Evolutionary conservation across 495 filamentous ascomycete species (phyloP).

Genomic region (Podospora pseudopauciseta): DNA sequence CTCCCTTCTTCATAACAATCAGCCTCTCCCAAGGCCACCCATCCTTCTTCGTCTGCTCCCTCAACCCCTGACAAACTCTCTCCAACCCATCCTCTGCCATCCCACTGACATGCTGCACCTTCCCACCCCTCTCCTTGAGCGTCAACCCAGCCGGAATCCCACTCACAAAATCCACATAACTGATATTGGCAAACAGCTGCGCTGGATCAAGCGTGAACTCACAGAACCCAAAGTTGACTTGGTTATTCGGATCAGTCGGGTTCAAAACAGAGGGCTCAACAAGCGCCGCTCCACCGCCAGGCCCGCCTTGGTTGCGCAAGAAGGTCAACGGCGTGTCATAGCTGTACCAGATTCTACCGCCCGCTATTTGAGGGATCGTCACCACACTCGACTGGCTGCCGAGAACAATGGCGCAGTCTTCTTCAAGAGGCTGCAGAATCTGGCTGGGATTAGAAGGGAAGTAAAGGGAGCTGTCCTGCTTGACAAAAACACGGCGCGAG

Average conservation of each 20-base stretch:
- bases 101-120: slow-evolving; percentile 57
- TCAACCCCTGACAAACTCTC: slow-evolving; percentile 51
- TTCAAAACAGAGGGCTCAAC: slow-evolving; percentile 76
- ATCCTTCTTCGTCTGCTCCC: slow-evolving; percentile 53
- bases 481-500: slow-evolving; percentile 35
- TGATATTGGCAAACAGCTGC: slow-evolving; percentile 76
- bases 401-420: slow-evolving; percentile 64
- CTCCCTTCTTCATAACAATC: slow-evolving; percentile 50
- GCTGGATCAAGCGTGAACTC: slow-evolving; percentile 70
- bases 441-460: slow-evolving; percentile 35
- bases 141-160: slow-evolving; percentile 63
- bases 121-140: slow-evolving; percentile 49
- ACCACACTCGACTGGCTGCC: slow-evolving; percentile 44
- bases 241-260: slow-evolving; percentile 62
- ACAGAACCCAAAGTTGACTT: slow-evolving; percentile 64
- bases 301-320: slow-evolving; percentile 59
- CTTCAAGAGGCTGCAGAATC: slow-evolving; percentile 48
- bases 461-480: slow-evolving; percentile 34
- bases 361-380: slow-evolving; percentile 66
- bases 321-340: slow-evolving; percentile 57
- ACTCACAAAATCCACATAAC: slow-evolving; percentile 69
- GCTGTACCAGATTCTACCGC: slow-evolving; percentile 68
- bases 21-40: slow-evolving; percentile 64
- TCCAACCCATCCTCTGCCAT: slow-evolving; percentile 59
- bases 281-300: slow-evolving; percentile 50